A percentile compares a stretch with the other conserved stretches of the same genome.
Conservation (phyloP, 495 filamentous ascomycete genomes). For the Penicillium verhagenii region DNA sequence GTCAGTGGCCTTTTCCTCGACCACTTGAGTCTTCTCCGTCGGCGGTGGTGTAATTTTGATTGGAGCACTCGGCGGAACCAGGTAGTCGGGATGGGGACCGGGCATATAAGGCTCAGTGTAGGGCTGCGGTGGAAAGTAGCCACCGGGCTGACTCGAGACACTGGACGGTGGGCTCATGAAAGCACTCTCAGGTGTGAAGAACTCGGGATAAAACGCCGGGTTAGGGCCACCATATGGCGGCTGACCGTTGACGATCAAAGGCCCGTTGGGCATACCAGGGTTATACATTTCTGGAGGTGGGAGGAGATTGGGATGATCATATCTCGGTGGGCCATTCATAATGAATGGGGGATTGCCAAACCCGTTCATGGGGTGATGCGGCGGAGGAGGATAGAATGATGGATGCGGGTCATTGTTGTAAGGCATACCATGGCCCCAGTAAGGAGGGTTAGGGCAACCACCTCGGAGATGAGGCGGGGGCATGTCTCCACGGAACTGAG, state of each 20-base stretch:
- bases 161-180: not conserved
- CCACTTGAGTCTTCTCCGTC: not conserved
- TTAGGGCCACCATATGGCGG: not conserved
- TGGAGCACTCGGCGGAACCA: not conserved
- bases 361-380: not conserved
- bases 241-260: constrained; percentile 4
- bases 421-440: not conserved
- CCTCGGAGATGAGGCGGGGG: not conserved
- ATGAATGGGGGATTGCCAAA: not conserved
- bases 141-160: not conserved
- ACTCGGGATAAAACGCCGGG: not conserved
- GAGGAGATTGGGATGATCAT: not conserved
- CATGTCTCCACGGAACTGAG: not conserved
- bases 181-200: not conserved
- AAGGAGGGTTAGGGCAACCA: not conserved
- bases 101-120: not conserved
- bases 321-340: not conserved
- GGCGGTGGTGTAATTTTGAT: not conserved
- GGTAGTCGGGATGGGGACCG: not conserved
- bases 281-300: not conserved
- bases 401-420: not conserved
- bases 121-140: not conserved
- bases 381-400: not conserved
- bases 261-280: not conserved
- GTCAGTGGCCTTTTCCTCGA: not conserved